Conservation (phyloP, 176 grass and related monocot species). For the Triticum turgidum region DNA sequence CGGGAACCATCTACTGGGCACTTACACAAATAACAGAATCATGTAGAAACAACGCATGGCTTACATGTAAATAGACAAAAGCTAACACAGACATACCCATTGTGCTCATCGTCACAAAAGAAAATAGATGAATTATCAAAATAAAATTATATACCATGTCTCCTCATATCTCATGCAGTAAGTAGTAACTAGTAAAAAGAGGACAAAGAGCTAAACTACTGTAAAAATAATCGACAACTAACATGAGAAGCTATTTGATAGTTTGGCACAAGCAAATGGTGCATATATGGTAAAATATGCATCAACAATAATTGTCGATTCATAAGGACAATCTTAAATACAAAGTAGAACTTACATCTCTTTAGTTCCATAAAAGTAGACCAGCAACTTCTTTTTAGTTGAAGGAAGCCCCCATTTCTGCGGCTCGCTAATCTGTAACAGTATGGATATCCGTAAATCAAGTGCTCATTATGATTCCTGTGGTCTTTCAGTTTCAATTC, state of each 20-base stretch:
- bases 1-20: neutral
- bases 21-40: constrained; percentile 11
- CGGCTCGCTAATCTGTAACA: constrained; percentile 86
- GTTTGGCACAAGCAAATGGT: constrained; percentile 27
- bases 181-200: neutral
- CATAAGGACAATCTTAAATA: constrained; percentile 15
- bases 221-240: constrained; percentile 6
- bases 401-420: constrained; percentile 66
- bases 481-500: constrained; percentile 4
- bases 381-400: constrained; percentile 77
- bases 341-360: constrained; percentile 78
- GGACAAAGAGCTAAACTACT: neutral
- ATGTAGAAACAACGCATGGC: neutral
- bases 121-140: neutral
- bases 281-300: constrained; percentile 5
- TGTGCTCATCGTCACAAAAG: neutral
- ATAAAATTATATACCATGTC: neutral
- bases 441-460: constrained; percentile 27
- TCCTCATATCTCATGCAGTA: constrained; percentile 3
- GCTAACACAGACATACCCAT: neutral
- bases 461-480: neutral
- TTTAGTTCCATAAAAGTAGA: constrained; percentile 99
- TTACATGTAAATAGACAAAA: neutral
- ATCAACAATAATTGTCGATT: constrained; percentile 12
- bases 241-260: constrained; percentile 13